phyloP scores from a whole-genome alignment of 2,329 filamentous ascomycete genomes.

The Penicillium olsonii region DNA sequence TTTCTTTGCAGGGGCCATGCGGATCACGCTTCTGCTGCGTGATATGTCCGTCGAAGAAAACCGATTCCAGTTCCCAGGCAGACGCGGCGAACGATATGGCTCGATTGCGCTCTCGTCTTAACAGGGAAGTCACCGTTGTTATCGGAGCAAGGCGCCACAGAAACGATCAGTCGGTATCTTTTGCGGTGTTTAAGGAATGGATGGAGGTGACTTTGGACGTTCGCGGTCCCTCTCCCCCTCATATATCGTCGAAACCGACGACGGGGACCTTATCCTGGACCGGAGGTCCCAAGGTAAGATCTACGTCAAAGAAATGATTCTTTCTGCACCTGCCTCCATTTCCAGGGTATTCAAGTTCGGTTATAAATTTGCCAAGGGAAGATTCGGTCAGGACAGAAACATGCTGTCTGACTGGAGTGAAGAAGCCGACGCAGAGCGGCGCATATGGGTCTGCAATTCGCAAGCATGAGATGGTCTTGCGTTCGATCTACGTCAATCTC shows the following conservation, averaged over 20 bases:
- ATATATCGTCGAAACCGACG: not conserved
- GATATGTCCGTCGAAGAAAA: not conserved
- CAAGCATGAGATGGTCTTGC: not conserved
- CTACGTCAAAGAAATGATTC: not conserved
- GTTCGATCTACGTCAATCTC: slow-evolving; percentile 1
- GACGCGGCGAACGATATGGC: slow-evolving; percentile 5
- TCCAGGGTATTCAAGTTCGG: not conserved
- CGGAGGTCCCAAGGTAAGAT: not conserved
- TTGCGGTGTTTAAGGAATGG: slow-evolving; percentile 1
- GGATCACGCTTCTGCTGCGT: not conserved
- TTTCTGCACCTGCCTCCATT: not conserved
- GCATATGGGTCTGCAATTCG: not conserved
- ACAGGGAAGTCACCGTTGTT: slow-evolving; percentile 1
- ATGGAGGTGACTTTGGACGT: slow-evolving; percentile 1
- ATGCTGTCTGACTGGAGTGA: not conserved
- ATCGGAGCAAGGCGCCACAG: slow-evolving; percentile 2
- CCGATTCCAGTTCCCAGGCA: not conserved
- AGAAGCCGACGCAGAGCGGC: not conserved
- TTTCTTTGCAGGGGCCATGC: not conserved
- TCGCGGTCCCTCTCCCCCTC: slow-evolving; percentile 1
- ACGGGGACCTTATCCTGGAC: slow-evolving; percentile 1
- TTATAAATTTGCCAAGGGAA: not conserved
- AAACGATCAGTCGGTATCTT: not conserved
- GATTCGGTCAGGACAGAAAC: not conserved
- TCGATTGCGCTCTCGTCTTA: not conserved